Conservation (phyloP, 1,284 basidiomycete genomes). For the Phellopilus nigrolimitatus region DNA sequence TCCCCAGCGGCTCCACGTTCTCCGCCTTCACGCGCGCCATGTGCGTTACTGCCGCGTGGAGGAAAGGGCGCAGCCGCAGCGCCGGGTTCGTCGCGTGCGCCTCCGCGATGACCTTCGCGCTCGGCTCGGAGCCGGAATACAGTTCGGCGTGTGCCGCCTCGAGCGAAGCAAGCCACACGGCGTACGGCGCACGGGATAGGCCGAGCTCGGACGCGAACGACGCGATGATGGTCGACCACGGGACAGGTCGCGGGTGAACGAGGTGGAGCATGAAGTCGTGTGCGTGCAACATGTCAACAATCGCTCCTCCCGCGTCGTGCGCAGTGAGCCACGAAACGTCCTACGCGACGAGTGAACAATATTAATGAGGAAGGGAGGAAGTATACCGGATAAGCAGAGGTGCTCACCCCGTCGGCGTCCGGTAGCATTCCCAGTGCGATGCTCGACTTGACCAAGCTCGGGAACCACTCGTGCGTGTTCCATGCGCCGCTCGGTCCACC, state of each 20-base stretch:
- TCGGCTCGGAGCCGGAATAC: no score
- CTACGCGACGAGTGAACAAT: not conserved
- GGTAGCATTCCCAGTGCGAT: conserved; percentile 15
- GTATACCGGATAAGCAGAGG: not conserved
- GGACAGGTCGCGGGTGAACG: conserved; percentile 25
- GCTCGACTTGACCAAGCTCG: conserved; percentile 18
- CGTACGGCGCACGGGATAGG: no score
- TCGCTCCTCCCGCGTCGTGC: conserved; percentile 21
- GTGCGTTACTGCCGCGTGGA: no score
- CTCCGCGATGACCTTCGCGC: no score
- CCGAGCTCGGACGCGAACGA: conserved; percentile 1
- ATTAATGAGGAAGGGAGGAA: not conserved
- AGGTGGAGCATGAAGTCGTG: conserved; percentile 22
- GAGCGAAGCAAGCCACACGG: no score
- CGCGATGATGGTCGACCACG: conserved; percentile 3
- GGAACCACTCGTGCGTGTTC: conserved; percentile 21
- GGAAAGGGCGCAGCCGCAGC: no score
- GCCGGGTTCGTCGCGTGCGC: no score
- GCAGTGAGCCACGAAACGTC: conserved; percentile 3
- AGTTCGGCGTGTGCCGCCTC: no score
- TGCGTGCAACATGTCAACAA: conserved; percentile 24
- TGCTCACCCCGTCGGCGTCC: conserved; percentile 24
- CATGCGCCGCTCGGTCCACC: conserved; percentile 14
- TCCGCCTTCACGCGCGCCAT: no score
- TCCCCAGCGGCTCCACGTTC: no score